These are phyloP conservation scores for Crithidia brevicula DNA, from an alignment of 208 protist species.

Conservation along the genomic window DNA sequence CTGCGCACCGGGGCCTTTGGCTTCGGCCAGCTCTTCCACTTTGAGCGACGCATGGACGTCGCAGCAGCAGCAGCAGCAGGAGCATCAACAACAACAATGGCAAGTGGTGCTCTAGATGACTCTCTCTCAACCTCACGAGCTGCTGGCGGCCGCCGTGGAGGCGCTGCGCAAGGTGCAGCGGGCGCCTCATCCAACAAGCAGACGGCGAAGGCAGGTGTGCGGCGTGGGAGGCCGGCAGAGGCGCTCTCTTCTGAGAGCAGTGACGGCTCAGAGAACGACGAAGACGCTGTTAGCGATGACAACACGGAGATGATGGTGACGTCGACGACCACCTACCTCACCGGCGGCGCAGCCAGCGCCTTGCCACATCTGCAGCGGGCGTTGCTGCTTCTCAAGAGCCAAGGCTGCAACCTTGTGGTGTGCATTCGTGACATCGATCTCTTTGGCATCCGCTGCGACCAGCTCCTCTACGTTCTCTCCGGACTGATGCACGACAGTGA, in stretches of 20 bases:
- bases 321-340: slow-evolving; percentile 59
- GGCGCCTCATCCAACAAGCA: too few relatives aligned
- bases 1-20: slow-evolving; percentile 72
- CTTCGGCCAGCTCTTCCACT: slow-evolving; percentile 83
- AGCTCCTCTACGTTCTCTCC: slow-evolving; percentile 83
- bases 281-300: slow-evolving; percentile 19
- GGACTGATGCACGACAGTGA: slow-evolving; percentile 88
- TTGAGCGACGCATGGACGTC: slow-evolving; percentile 37
- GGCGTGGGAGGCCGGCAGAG: too few relatives aligned
- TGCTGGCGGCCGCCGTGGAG: too few relatives aligned
- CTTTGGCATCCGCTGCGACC: slow-evolving; percentile 84
- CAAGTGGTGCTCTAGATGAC: neutral
- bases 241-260: neutral
- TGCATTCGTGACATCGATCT: slow-evolving; percentile 76
- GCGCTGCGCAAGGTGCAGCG: too few relatives aligned
- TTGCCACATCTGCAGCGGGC: slow-evolving; percentile 75
- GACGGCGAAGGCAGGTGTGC: neutral
- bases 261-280: neutral
- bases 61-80: slow-evolving; percentile 8
- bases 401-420: slow-evolving; percentile 69
- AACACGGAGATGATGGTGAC: slow-evolving; percentile 49
- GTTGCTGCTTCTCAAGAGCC: slow-evolving; percentile 70
- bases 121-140: too few relatives aligned
- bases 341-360: slow-evolving; percentile 65
- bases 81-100: neutral